Conservation (phyloP, 768 basidiomycete species). For the Pholiota conissans region DNA sequence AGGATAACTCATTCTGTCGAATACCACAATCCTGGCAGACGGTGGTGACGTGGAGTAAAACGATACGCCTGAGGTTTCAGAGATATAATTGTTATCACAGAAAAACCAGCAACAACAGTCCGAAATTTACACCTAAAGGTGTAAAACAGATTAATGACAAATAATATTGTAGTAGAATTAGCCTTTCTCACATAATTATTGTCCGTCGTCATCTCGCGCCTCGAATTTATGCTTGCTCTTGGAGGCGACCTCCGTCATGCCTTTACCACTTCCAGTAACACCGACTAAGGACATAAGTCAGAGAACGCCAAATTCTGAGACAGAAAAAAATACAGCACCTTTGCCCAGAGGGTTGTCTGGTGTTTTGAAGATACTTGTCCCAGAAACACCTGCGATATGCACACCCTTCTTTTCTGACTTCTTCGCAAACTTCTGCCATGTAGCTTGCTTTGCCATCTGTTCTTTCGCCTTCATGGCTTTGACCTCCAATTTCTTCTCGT, state of each 20-base stretch:
- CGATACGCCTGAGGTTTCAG: constrained; percentile 16
- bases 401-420: constrained; percentile 93
- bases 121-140: constrained; percentile 20
- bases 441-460: constrained; percentile 78
- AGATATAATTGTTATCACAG: constrained; percentile 19
- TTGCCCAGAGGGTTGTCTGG: constrained; percentile 87
- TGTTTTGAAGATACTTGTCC: constrained; percentile 93
- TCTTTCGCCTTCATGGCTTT: constrained; percentile 88
- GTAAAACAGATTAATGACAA: not conserved
- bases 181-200: constrained; percentile 24
- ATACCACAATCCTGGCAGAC: constrained; percentile 1
- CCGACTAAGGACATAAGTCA: constrained; percentile 54
- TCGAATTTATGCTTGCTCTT: constrained; percentile 79
- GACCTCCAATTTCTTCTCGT: constrained; percentile 88
- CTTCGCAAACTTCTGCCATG: constrained; percentile 95
- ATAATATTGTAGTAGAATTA: not conserved
- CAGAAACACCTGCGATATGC: constrained; percentile 83
- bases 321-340: constrained; percentile 47
- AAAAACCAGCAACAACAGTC: constrained; percentile 14
- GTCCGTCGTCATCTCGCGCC: constrained; percentile 43
- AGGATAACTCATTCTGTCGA: constrained; percentile 21
- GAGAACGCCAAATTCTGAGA: constrained; percentile 16
- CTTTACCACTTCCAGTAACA: constrained; percentile 89
- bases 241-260: constrained; percentile 76
- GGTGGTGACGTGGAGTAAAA: constrained; percentile 5